Conservation (phyloP, 2,329 filamentous ascomycete species). For the Dryadomyces quercus-mongolicae region DNA sequence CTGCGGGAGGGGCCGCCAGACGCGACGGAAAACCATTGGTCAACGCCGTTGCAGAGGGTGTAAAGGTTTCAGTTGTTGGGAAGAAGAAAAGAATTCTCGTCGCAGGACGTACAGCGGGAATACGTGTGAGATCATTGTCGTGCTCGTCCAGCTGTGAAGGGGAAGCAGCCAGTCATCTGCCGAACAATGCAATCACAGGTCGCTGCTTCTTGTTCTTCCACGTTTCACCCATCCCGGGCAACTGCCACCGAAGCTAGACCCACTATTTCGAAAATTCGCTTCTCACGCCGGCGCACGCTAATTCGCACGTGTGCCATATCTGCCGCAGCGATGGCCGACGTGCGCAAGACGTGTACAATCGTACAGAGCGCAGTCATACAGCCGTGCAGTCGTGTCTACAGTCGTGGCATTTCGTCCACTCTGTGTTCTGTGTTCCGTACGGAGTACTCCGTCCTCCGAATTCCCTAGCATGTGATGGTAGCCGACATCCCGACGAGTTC, state of each 20-base stretch:
- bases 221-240: not conserved
- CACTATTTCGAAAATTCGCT: not conserved
- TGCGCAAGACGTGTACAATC: not conserved
- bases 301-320: not conserved
- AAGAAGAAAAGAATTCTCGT: too few relatives aligned
- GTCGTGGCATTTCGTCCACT: not conserved
- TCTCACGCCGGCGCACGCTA: not conserved
- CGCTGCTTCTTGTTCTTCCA: not conserved
- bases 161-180: not conserved
- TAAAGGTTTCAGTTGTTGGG: too few relatives aligned
- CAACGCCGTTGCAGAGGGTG: not conserved
- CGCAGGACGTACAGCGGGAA: too few relatives aligned
- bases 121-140: not conserved
- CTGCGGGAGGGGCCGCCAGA: not conserved
- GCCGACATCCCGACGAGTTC: too few relatives aligned
- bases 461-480: too few relatives aligned
- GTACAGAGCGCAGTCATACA: too few relatives aligned
- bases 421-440: too few relatives aligned
- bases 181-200: not conserved
- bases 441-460: too few relatives aligned
- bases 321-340: not conserved
- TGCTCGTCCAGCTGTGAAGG: not conserved
- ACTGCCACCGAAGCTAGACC: not conserved
- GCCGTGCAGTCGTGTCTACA: not conserved
- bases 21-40: too few relatives aligned